Evolutionary conservation across 768 basidiomycete species (phyloP), one percentile per base, ranked within the genome.

Genomic region (Pleurotus eryngii): DNA sequence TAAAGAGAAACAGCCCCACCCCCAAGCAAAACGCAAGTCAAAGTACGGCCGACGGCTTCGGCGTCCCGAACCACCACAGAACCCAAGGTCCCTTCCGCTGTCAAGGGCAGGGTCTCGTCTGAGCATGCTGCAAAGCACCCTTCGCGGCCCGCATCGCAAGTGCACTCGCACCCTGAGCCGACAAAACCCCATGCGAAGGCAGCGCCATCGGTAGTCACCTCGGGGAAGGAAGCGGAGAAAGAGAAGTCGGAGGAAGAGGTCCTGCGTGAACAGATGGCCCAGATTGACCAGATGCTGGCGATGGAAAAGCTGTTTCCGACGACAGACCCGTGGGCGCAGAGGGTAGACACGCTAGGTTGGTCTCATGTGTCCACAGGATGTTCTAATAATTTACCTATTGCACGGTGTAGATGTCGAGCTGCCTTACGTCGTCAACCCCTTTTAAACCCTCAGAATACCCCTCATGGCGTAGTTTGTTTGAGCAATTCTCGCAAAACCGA

Each of bases 371-470:
- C 55, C 1, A 15, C n/a, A 20, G 18, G 27, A 9, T 26, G 6
- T 48, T 18, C 27, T 11, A 38, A n/a, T 46, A 26, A 22, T 46
- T 35, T 4, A 55, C 38, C 9, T 12, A 2, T 18, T 39, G 60
- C 62, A 68, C 74, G 73, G 70, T 64, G 60, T 69, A 80, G 79
- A 80, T 65, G 77, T 80, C 55, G 70, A 69, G 54, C 65, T 79
- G 47, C 73, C 73, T 12, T 62, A 69, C 38, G 62, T 68, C 12
- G 62, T 65, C n/a, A 57, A 50, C 11, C 46, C 46, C 61, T 11
- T 58, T 55, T 4, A 42, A 50, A n/a, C 60, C 62, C 6, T 61
- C 53, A 18, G 47, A 58, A 18, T 68, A 67, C 63, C 58, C 68
- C 14, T 60, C 57, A 24, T 61, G 59, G 47, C 38, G 63, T n/a